Evolutionary conservation across 352 stramenopile species (phyloP).

Genomic region (Thalassiosira mediterranea): DNA sequence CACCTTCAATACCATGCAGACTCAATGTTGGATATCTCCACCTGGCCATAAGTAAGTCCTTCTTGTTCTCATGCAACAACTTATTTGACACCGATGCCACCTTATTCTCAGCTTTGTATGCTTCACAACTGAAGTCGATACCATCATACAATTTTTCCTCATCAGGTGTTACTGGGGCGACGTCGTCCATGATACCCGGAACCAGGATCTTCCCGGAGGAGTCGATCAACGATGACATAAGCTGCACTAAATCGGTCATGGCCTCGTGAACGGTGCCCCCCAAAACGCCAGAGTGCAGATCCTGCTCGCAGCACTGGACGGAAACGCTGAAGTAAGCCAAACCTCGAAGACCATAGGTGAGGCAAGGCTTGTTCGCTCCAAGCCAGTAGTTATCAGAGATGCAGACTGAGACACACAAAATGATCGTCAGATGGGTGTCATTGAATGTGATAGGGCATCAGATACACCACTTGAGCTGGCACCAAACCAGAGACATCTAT

Average conservation of each 20-base stretch:
- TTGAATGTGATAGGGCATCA: too few species aligned
- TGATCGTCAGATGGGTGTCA: too few species aligned
- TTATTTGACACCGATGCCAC: slow-evolving; percentile 65
- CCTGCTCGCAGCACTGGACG: slow-evolving; percentile 71
- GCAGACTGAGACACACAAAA: too few species aligned
- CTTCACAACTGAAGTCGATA: slow-evolving; percentile 81
- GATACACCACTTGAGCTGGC: too few species aligned
- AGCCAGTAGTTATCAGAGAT: slow-evolving; percentile 82
- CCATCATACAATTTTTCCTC: slow-evolving; percentile 75
- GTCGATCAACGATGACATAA: slow-evolving; percentile 78
- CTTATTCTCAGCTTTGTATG: slow-evolving; percentile 70
- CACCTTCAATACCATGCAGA: slow-evolving; percentile 84
- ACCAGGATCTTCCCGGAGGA: slow-evolving; percentile 76
- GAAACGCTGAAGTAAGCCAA: slow-evolving; percentile 77
- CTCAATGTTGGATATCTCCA: slow-evolving; percentile 85
- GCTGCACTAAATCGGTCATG: slow-evolving; percentile 78
- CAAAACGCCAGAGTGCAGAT: slow-evolving; percentile 81
- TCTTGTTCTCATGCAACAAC: slow-evolving; percentile 72
- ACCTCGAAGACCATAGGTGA: slow-evolving; percentile 84
- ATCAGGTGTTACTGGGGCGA: slow-evolving; percentile 64
- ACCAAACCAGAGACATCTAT: slow-evolving; percentile 21
- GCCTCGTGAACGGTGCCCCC: slow-evolving; percentile 80
- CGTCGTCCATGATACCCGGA: slow-evolving; percentile 77
- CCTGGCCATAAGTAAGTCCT: slow-evolving; percentile 73
- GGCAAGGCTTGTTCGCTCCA: slow-evolving; percentile 77